Percentiles rank a stretch among this genome's conserved stretches.
Conservation (phyloP, 164 flowering plant species). For the Cinnamomum chago region DNA sequence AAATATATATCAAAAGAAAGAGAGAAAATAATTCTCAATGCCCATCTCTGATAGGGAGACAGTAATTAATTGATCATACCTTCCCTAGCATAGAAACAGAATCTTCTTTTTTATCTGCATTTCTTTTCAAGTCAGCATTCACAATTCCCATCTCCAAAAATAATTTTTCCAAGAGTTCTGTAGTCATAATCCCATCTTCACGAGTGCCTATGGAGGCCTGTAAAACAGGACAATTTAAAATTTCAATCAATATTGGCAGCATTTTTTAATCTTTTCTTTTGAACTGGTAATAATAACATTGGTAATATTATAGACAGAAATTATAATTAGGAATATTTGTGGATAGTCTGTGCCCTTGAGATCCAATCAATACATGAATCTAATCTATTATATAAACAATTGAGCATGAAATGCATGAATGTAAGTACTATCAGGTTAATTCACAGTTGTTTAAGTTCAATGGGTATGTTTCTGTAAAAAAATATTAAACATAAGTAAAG, state of each 20-base stretch:
- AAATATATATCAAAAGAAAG: background rate
- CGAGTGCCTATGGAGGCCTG: conserved; percentile 54
- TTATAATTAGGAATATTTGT: too few relatives aligned
- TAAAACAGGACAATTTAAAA: conserved; percentile 13
- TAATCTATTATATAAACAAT: too few relatives aligned
- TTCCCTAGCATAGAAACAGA: background rate
- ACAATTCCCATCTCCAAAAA: conserved; percentile 20
- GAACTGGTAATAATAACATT: too few relatives aligned
- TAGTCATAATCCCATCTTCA: conserved; percentile 89
- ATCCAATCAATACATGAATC: too few relatives aligned
- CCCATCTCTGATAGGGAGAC: background rate
- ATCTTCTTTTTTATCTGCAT: conserved; percentile 8
- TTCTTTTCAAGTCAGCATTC: conserved; percentile 10
- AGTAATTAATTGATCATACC: conserved; percentile 10
- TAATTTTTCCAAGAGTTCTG: conserved; percentile 62
- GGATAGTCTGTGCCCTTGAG: too few relatives aligned
- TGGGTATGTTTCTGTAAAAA: too few relatives aligned
- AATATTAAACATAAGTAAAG: too few relatives aligned
- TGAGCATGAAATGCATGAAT: too few relatives aligned
- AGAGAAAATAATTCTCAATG: background rate
- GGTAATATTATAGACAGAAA: background rate
- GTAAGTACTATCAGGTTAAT: too few relatives aligned
- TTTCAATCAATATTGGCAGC: background rate
- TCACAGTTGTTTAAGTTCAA: too few relatives aligned
- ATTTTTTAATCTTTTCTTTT: too few relatives aligned